Evolutionary conservation across 2,329 filamentous ascomycete genomes (phyloP), one percentile per base, ranked within the genome.

Genomic region (Mollisiaceae sp.): DNA sequence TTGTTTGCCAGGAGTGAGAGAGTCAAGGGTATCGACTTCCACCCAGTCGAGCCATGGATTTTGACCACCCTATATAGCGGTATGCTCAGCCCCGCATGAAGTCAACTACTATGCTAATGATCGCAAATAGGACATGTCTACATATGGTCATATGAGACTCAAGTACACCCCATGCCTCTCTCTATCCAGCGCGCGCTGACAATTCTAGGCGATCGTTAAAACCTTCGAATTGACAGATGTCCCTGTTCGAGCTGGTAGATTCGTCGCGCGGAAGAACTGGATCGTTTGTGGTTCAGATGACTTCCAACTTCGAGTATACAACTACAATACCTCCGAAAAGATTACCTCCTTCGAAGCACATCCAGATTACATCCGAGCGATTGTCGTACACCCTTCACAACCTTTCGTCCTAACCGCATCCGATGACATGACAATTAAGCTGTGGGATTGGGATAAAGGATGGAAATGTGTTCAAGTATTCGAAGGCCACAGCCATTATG

Each of bases 311-410:
- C 91, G 94, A 73, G 92, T 97, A 70, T 97, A 97, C 86, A 98
- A 99, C 83, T 99, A 98, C 86, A 98, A 99, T 82, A 99, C 95
- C 62, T 97, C 93, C 67, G 95, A 99, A 81, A 98, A 97, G 86
- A 95, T 98, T 75, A 94, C 93, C 62, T 92, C 92, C 18, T 98
- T 97, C 79, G 94, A 98, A 82, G 94, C 94, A 60, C 95, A 99
- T 78, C 95, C 95, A 67, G 95, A 99, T 80, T 99, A 99, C 77
- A 98, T 99, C 77, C 92, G 95, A 74, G 94, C 95, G 59, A 97
- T 99, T 73, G 93, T 90, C 69, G 92, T 99, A 43, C 95, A 99
- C 78, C 95, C 95, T 8, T 93, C 93, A 54, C 93, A 97, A 77
- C 94, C 95, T 1, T 98, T 97, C 75, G 92, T 98, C 61, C 85